Conservation (phyloP, 352 stramenopile genomes). For the Elongisporangium undulatum region DNA sequence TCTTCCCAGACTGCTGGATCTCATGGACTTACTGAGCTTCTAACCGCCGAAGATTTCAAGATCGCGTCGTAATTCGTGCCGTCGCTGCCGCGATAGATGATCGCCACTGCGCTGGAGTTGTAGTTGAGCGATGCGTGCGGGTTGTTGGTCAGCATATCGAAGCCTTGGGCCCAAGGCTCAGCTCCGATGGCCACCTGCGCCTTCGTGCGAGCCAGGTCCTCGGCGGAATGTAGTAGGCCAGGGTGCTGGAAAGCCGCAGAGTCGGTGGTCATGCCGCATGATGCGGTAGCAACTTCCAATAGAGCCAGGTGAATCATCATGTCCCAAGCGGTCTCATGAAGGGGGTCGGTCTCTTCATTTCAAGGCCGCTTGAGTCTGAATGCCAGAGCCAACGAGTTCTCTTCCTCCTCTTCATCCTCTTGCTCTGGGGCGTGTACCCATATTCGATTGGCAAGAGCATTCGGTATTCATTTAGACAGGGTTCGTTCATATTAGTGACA, state of each 20-base stretch:
- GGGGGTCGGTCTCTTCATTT: too few species aligned
- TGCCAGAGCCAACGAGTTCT: too few species aligned
- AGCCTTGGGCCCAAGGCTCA: slow-evolving; percentile 17
- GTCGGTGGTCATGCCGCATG: slow-evolving; percentile 5
- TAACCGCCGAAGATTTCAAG: not conserved
- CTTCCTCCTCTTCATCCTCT: too few species aligned
- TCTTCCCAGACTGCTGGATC: not conserved
- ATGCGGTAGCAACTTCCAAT: not conserved
- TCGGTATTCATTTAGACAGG: not conserved
- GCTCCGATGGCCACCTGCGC: slow-evolving; percentile 6
- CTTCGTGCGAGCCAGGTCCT: slow-evolving; percentile 12
- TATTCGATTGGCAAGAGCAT: not conserved
- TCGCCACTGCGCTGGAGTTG: slow-evolving; percentile 6
- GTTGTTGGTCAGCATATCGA: slow-evolving; percentile 12
- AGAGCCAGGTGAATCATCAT: too few species aligned
- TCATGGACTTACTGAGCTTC: not conserved
- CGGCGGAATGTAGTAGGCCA: slow-evolving; percentile 12
- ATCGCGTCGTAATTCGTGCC: slow-evolving; percentile 1
- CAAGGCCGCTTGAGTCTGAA: too few species aligned
- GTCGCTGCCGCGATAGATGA: slow-evolving; percentile 7
- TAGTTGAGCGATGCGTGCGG: slow-evolving; percentile 7
- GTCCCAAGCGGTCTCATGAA: too few species aligned
- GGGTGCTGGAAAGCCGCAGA: slow-evolving; percentile 8
- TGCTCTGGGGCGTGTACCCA: not conserved
- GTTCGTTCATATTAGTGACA: not conserved